Base-by-base conservation (phyloP, 495 filamentous ascomycete genomes). In the Aspergillus nanangensis region DNA sequence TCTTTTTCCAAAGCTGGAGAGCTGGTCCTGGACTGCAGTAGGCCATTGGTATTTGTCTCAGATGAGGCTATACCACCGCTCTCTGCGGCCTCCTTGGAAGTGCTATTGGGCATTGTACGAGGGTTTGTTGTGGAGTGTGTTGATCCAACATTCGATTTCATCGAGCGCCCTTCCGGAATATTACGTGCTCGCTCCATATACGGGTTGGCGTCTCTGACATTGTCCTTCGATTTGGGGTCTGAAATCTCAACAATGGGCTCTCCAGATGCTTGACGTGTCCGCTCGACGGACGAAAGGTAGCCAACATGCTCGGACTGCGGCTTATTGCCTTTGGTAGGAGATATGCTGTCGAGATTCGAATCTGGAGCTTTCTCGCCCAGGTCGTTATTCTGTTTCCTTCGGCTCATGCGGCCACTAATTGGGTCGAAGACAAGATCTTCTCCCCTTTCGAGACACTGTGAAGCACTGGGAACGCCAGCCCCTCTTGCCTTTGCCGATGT, bases 341-440 rank as follows among this genome's bases (percentile, higher is more conserved):
- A 19, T 52, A 22, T 22, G 37, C 8, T 9, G 4, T 31, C 8
- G 32, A 35, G 21, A 17, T 7, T 33, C 43, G 32, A 21, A 24
- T 5, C 15, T 20, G 21, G 11, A 2, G 43, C 17, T 3, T 17
- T 11, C 13, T 37, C 13, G 41, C 50, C 31, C 2, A 38, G 36
- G 9, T 34, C 33, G 14, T 41, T 36, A 1, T 55, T 38, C n/a
- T n/a, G n/a, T 37, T 53, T 39, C 39, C 32, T 51, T 0, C 54
- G 61, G 8, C 53, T 47, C 70, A 73, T 73, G 20, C 67, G 61
- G 3, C 65, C 63, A 52, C 60, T 67, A 25, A 73, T 63, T 4
- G 70, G 70, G 27, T 73, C 70, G 22, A 65, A 71, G 22, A 60
- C 44, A 24, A 54, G 53, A 27, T 33, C 38, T 19, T 44, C 32